A percentile compares a stretch with the other conserved stretches of the same genome.
Evolutionary conservation across 2,329 filamentous ascomycete genomes (phyloP).

Genomic region (Ceratocystis lukuohia): DNA sequence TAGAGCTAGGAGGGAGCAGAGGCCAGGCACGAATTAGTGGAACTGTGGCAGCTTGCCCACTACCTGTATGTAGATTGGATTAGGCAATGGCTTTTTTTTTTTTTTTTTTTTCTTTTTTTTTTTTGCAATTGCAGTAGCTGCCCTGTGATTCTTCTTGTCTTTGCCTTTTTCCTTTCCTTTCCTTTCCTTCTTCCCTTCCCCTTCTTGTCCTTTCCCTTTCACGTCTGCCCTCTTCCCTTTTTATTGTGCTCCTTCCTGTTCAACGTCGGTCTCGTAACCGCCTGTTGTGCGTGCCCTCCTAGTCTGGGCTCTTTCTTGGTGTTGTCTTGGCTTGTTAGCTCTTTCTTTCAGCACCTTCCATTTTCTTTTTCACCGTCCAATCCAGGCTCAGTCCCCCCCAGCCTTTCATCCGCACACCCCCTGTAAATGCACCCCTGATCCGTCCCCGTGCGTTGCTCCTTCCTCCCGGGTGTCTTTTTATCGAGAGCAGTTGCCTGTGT

Average conservation of each 20-base stretch:
- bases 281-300: not conserved
- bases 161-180: not conserved
- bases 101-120: too few species aligned
- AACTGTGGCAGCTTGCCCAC: too few species aligned
- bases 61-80: not conserved
- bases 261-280: not conserved
- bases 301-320: not conserved
- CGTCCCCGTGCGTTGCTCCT: constrained; percentile 1
- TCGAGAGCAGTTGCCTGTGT: not conserved
- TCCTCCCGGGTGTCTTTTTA: not conserved
- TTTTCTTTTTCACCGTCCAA: not conserved
- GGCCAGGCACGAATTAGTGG: too few species aligned
- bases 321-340: not conserved
- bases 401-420: not conserved
- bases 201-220: not conserved
- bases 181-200: not conserved
- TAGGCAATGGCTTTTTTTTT: too few species aligned
- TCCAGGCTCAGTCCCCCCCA: not conserved
- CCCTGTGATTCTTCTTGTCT: not conserved
- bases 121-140: not conserved
- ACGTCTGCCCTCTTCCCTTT: not conserved
- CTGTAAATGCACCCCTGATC: not conserved
- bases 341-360: not conserved
- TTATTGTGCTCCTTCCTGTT: not conserved
- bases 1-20: not conserved